Conservation (phyloP, 2,329 filamentous ascomycete species). For the Plenodomus biglobosus region DNA sequence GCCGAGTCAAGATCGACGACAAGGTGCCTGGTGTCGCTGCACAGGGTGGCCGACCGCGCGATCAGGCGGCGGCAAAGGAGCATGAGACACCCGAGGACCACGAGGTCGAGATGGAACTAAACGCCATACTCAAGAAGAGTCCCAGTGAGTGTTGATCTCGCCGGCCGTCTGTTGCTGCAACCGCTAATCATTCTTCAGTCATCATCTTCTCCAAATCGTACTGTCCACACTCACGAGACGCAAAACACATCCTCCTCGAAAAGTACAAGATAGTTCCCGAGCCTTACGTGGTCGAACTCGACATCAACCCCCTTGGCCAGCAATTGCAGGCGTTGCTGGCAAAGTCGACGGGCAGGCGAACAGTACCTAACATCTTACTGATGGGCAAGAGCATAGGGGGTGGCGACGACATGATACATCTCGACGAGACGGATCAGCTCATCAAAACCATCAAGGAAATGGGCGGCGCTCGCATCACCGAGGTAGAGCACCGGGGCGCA, state of each 20-base stretch:
- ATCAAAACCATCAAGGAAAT: conserved; percentile 71
- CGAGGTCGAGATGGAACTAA: conserved; percentile 70
- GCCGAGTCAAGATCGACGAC: conserved; percentile 54
- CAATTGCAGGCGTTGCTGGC: conserved; percentile 71
- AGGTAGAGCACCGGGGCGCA: conserved; percentile 25
- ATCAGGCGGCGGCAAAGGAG: conserved; percentile 46
- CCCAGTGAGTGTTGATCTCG: conserved; percentile 63
- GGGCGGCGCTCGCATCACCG: conserved; percentile 66
- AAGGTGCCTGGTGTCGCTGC: conserved; percentile 47
- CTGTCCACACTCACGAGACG: conserved; percentile 81
- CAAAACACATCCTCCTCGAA: conserved; percentile 81
- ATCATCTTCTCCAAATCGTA: conserved; percentile 96
- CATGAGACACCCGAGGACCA: conserved; percentile 61
- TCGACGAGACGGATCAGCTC: conserved; percentile 65
- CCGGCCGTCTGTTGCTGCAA: neutral
- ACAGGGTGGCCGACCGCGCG: conserved; percentile 47
- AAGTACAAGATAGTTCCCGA: conserved; percentile 80
- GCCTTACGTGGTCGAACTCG: conserved; percentile 88
- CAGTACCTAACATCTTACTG: conserved; percentile 90
- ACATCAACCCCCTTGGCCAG: conserved; percentile 73
- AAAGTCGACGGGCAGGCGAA: conserved; percentile 75
- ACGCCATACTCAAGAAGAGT: conserved; percentile 77
- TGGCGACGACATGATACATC: conserved; percentile 76
- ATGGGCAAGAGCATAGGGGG: conserved; percentile 88
- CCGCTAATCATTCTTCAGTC: conserved; percentile 54